Evolutionary conservation across 2,329 filamentous ascomycete species (phyloP).

Genomic region (Mycogone perniciosa): DNA sequence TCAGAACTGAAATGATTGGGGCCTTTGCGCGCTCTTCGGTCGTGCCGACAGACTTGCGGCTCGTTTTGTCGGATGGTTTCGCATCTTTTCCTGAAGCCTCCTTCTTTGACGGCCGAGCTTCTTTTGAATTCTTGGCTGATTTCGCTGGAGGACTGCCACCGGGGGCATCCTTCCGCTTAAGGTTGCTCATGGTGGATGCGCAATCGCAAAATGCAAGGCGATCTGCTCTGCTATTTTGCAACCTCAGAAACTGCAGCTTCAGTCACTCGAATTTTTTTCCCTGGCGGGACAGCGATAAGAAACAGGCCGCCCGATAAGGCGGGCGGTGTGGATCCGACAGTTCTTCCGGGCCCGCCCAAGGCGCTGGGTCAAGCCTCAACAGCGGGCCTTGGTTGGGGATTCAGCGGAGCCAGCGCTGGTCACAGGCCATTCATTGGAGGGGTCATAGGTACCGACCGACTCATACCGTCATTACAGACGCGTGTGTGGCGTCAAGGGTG

Average conservation of each 20-base stretch:
- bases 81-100: conserved; percentile 26
- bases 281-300: conserved; percentile 24
- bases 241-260: conserved; percentile 3
- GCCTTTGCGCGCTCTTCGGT: conserved; percentile 25
- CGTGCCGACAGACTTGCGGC: conserved; percentile 27
- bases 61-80: conserved; percentile 21
- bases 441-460: not conserved
- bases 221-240: conserved; percentile 3
- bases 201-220: conserved; percentile 15
- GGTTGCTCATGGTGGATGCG: conserved; percentile 43
- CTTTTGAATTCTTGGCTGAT: conserved; percentile 39
- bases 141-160: conserved; percentile 44
- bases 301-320: conserved; percentile 12
- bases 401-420: conserved; percentile 2
- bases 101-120: conserved; percentile 44
- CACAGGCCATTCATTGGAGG: not conserved
- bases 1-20: conserved; percentile 41
- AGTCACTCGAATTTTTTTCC: conserved; percentile 21
- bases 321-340: conserved; percentile 9
- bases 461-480: conserved; percentile 1
- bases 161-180: conserved; percentile 54
- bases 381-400: not conserved
- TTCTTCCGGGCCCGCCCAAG: conserved; percentile 15
- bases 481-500: conserved; percentile 2
- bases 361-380: conserved; percentile 2